These are phyloP conservation scores for Globisporangium mamillatum DNA, from an alignment of 352 stramenopile species.

Conservation along the genomic window DNA sequence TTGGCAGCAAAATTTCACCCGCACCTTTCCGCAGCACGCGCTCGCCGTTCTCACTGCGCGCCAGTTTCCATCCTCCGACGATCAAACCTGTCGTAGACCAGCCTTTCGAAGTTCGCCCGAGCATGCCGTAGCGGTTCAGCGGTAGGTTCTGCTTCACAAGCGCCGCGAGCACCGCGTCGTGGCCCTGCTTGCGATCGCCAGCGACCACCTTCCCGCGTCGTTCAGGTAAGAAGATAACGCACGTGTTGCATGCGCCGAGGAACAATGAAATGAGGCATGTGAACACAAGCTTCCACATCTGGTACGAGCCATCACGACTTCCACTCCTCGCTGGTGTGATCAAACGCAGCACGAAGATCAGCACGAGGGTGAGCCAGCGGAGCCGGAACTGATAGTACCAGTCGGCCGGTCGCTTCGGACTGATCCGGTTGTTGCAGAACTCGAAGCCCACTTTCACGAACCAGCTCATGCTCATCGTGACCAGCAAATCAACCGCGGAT, in stretches of 20 bases:
- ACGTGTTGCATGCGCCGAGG: conserved; percentile 25
- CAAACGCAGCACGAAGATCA: conserved; percentile 33
- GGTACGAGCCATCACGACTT: conserved; percentile 8
- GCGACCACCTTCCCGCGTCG: conserved; percentile 30
- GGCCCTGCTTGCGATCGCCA: conserved; percentile 22
- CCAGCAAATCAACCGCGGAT: conserved; percentile 25
- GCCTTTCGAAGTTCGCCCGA: conserved; percentile 37
- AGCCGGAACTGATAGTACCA: conserved; percentile 34
- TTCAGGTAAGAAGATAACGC: conserved; percentile 28
- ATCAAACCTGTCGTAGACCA: conserved; percentile 43
- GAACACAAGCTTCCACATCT: conserved; percentile 19
- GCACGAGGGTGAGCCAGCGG: conserved; percentile 26
- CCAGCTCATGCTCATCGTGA: conserved; percentile 53
- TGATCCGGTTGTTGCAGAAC: conserved; percentile 34
- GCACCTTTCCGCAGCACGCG: conserved; percentile 43
- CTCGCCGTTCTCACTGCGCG: conserved; percentile 22
- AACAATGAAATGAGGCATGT: conserved; percentile 20
- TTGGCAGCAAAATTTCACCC: conserved; percentile 43
- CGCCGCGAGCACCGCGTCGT: conserved; percentile 39
- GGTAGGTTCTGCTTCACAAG: conserved; percentile 49
- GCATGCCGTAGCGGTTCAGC: conserved; percentile 42
- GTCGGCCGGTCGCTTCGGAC: conserved; percentile 25
- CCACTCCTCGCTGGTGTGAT: conserved; percentile 16
- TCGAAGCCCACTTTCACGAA: conserved; percentile 48
- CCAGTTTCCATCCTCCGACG: conserved; percentile 42